These are phyloP conservation scores for Claviceps paspali DNA, from an alignment of 2,329 filamentous ascomycete species.

Conservation along the genomic window DNA sequence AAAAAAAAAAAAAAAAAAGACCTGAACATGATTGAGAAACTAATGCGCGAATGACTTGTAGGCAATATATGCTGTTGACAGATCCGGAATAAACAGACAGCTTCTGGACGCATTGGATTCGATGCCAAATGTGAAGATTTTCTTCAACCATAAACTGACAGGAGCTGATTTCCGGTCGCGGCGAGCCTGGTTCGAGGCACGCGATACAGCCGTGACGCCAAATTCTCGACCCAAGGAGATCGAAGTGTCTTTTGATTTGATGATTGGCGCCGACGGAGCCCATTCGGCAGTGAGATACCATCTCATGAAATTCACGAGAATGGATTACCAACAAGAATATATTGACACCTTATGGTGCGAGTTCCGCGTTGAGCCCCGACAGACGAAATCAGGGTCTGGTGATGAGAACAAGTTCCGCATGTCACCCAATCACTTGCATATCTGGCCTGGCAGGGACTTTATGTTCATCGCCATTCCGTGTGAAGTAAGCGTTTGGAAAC, in stretches of 20 bases:
- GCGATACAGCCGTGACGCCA: conserved; percentile 18
- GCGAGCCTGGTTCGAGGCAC: conserved; percentile 74
- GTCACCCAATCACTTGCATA: conserved; percentile 86
- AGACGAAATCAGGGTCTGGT: conserved; percentile 13
- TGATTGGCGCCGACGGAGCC: conserved; percentile 89
- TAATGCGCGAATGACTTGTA: conserved; percentile 20
- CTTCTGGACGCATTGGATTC: conserved; percentile 71
- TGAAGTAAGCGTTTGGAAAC: conserved; percentile 25
- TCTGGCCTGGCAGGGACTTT: conserved; percentile 85
- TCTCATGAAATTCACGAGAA: conserved; percentile 84
- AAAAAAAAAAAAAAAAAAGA: no score
- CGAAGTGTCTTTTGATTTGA: conserved; percentile 74
- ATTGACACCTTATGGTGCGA: conserved; percentile 97
- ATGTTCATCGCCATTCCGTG: conserved; percentile 98
- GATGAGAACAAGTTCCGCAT: conserved; percentile 49
- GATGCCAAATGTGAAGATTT: conserved; percentile 78
- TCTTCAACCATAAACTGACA: conserved; percentile 87
- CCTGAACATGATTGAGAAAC: neutral
- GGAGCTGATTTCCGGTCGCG: conserved; percentile 69
- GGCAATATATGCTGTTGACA: conserved; percentile 76
- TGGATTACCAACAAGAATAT: conserved; percentile 88
- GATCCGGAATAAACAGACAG: conserved; percentile 65
- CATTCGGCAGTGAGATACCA: conserved; percentile 86
- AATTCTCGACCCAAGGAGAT: conserved; percentile 49
- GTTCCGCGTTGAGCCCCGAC: conserved; percentile 57